A percentile compares a stretch with the other conserved stretches of the same genome.
Conservation (phyloP, 2,329 filamentous ascomycete genomes). For the Geosmithia flava region DNA sequence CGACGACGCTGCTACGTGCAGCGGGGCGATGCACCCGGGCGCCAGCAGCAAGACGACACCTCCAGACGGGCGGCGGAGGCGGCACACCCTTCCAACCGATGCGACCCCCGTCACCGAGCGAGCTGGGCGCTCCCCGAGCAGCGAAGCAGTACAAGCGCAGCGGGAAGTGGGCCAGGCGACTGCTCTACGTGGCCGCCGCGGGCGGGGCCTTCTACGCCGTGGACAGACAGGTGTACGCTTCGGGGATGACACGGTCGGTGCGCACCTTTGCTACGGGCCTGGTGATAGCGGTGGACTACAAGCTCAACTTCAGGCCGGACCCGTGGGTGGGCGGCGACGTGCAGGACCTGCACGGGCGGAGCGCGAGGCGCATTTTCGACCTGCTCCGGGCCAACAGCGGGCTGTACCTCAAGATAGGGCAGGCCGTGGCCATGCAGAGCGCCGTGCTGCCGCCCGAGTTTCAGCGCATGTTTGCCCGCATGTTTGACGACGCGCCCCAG, state of each 20-base stretch:
- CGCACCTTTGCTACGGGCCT: slow-evolving; percentile 74
- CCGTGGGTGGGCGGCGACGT: slow-evolving; percentile 65
- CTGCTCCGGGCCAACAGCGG: slow-evolving; percentile 80
- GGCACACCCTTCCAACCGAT: slow-evolving; percentile 45
- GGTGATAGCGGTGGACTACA: slow-evolving; percentile 82
- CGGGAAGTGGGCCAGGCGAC: slow-evolving; percentile 64
- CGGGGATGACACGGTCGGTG: slow-evolving; percentile 63
- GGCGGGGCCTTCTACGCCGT: slow-evolving; percentile 52
- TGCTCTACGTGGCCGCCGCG: slow-evolving; percentile 48
- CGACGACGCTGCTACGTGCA: background rate
- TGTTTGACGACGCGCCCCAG: slow-evolving; percentile 97
- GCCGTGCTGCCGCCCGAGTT: slow-evolving; percentile 89
- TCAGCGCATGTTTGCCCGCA: slow-evolving; percentile 86
- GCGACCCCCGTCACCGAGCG: slow-evolving; percentile 64
- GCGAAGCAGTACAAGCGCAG: slow-evolving; percentile 60
- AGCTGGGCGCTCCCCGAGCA: slow-evolving; percentile 58
- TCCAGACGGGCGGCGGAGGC: slow-evolving; percentile 15
- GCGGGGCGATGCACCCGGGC: slow-evolving; percentile 1
- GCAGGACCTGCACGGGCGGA: slow-evolving; percentile 68
- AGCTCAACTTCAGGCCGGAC: slow-evolving; percentile 81
- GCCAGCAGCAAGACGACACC: slow-evolving; percentile 7
- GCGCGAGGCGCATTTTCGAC: slow-evolving; percentile 71
- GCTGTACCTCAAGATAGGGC: slow-evolving; percentile 92
- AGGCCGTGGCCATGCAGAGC: slow-evolving; percentile 97
- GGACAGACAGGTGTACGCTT: slow-evolving; percentile 68